A percentile compares a stretch with the other conserved stretches of the same genome.
phyloP scores from a whole-genome alignment of 2,329 filamentous ascomycete species.

The Cladorrhinum sp. region DNA sequence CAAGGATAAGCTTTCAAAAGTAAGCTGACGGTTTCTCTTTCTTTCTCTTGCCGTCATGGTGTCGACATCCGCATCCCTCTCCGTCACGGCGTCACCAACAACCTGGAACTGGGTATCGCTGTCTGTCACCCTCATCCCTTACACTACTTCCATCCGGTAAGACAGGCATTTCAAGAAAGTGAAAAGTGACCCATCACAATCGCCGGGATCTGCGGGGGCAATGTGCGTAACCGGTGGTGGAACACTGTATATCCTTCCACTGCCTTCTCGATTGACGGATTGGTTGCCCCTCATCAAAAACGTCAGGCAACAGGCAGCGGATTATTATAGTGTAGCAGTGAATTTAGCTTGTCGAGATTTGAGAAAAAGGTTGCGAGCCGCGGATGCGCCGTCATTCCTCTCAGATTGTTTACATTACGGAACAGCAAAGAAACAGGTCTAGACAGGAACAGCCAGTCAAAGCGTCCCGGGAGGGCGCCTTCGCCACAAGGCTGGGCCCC shows the following conservation, averaged over 20 bases:
- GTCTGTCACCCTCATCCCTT: not conserved
- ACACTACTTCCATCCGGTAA: not conserved
- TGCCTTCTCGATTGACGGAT: not conserved
- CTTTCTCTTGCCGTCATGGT: not conserved
- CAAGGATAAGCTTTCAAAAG: not conserved
- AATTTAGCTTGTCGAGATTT: not conserved
- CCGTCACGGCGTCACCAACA: too few relatives aligned
- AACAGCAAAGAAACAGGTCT: slow-evolving; percentile 12
- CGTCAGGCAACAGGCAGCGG: slow-evolving; percentile 1
- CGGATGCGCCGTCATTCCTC: not conserved
- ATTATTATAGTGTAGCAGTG: not conserved
- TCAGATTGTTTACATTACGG: not conserved
- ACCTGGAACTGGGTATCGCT: not conserved
- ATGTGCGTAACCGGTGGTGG: not conserved
- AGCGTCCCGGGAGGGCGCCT: slow-evolving; percentile 16
- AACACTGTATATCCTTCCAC: not conserved
- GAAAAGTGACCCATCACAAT: not conserved
- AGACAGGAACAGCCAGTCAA: slow-evolving; percentile 22
- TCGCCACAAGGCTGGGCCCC: slow-evolving; percentile 27
- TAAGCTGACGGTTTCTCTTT: not conserved
- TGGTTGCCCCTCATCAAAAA: not conserved
- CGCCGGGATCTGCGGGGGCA: slow-evolving; percentile 8
- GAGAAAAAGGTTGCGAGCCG: not conserved
- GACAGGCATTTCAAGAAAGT: not conserved
- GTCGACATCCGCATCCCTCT: not conserved